These are phyloP conservation scores for Aspergillus quadricinctus DNA, from an alignment of 2,329 filamentous ascomycete genomes.

Conservation along the genomic window DNA sequence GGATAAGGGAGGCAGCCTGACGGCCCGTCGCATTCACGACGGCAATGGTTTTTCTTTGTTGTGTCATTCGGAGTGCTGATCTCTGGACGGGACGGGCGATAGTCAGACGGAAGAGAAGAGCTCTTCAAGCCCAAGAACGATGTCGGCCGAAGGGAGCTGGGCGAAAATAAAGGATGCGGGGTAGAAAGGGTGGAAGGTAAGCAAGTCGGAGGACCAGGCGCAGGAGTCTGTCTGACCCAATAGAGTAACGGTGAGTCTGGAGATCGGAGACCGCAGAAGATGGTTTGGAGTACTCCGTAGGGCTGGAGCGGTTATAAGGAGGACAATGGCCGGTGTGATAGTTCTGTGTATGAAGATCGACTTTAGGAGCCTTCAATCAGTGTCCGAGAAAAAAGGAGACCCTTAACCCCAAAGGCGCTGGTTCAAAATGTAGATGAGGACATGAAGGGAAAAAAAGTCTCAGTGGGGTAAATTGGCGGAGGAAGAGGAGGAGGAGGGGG, in stretches of 20 bases:
- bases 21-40: conserved; percentile 94
- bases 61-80: conserved; percentile 32
- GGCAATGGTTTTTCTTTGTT: conserved; percentile 72
- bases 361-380: background rate
- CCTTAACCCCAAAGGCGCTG: background rate
- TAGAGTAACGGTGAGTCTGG: background rate
- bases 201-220: conserved; percentile 5
- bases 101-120: conserved; percentile 2
- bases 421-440: background rate
- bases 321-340: background rate
- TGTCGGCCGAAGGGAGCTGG: conserved; percentile 6
- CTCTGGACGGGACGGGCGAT: background rate
- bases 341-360: background rate
- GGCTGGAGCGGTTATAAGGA: background rate
- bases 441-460: background rate
- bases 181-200: conserved; percentile 9
- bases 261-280: background rate
- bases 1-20: conserved; percentile 91
- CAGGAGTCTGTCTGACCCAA: background rate
- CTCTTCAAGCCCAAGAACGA: background rate
- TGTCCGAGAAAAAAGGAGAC: background rate
- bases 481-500: background rate
- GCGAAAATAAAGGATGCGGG: conserved; percentile 10
- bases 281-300: background rate
- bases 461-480: background rate